Evolutionary conservation across 345 rosid species (phyloP), one percentile per base, ranked within the genome.

Genomic region (Garcia nutans): DNA sequence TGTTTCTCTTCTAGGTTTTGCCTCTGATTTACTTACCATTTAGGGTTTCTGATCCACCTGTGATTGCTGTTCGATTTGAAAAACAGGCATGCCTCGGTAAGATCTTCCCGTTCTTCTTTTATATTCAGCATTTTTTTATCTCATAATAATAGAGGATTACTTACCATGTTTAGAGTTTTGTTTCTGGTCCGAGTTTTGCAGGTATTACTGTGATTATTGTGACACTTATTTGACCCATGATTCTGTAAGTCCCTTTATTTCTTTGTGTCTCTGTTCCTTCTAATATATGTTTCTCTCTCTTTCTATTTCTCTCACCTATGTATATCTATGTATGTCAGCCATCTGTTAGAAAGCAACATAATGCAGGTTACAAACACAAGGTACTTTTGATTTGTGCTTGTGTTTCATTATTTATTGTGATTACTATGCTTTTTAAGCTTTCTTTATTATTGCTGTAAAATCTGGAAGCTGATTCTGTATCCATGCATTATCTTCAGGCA

Each of bases 341-440:
- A 9, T 93, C 99, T 47, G 99, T 96, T 79, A 92, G 98, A 84
- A 96, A 93, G 86, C 99, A 96, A 81, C 98, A 96, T 82, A 96
- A 96, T 78, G 99, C 99, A 2, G 99, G 99, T 49, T 93, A 93
- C 88, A 96, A 96, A 77, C 99, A 96, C 83, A 96, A 96, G 99
- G 99, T 92, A 82, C 67, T 22, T 41, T 72, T 52, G 7, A 58
- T 24, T 23, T 70, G 10, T 62, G 74, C 10, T 74, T 42, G n/a
- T 11, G 1, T 10, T 55, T 44, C 10, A 13, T 56, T 42, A 4
- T 8, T 70, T 26, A 24, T 63, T 22, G 42, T 11, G 13, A 20
- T 56, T 44, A 4, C 20, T 41, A 1, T 5, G 0, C 19, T 28
- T 28, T 28, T 28, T 17, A 20, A 28, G 31, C 2, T 28, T 63